Conservation (phyloP, 495 filamentous ascomycete species). For the Aspergillus campestris region DNA sequence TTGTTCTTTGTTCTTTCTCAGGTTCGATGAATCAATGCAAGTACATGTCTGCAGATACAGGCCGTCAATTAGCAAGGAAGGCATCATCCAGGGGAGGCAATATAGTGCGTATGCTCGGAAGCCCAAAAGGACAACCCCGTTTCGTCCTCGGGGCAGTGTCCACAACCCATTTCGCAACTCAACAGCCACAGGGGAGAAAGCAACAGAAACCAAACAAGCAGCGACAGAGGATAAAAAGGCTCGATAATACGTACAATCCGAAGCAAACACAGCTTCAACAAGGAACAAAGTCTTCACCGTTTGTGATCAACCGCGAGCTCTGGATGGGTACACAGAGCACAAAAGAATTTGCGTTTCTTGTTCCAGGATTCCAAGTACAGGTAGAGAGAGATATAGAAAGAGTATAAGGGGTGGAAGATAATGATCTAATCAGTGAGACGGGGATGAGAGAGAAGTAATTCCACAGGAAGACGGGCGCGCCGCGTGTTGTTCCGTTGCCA, state of each 20-base stretch:
- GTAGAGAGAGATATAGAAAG: slow-evolving; percentile 12
- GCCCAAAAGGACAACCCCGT: slow-evolving; percentile 3
- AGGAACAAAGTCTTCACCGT: slow-evolving; percentile 18
- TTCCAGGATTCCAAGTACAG: slow-evolving; percentile 32
- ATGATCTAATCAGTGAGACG: slow-evolving; percentile 7
- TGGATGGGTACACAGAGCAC: slow-evolving; percentile 12
- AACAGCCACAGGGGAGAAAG: slow-evolving; percentile 4
- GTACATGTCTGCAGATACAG: slow-evolving; percentile 39
- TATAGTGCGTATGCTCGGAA: neutral
- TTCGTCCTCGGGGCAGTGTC: neutral
- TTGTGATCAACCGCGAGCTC: slow-evolving; percentile 7
- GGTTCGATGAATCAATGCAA: slow-evolving; percentile 28
- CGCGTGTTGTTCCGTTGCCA: slow-evolving; percentile 5
- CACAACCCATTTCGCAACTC: neutral
- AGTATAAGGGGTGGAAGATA: neutral
- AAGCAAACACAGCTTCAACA: slow-evolving; percentile 21
- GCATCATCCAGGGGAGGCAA: slow-evolving; percentile 9
- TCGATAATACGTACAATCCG: slow-evolving; percentile 41
- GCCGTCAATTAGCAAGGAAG: slow-evolving; percentile 33
- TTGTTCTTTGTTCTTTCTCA: slow-evolving; percentile 18
- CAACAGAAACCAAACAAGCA: slow-evolving; percentile 4
- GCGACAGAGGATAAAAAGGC: slow-evolving; percentile 16
- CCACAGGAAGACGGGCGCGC: slow-evolving; percentile 14
- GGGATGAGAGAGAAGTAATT: slow-evolving; percentile 9
- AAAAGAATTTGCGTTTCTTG: slow-evolving; percentile 3